A percentile compares a stretch with the other conserved stretches of the same genome.
phyloP scores from a whole-genome alignment of 192 early-diverging fungal genomes.

The Funneliformis geosporum region DNA sequence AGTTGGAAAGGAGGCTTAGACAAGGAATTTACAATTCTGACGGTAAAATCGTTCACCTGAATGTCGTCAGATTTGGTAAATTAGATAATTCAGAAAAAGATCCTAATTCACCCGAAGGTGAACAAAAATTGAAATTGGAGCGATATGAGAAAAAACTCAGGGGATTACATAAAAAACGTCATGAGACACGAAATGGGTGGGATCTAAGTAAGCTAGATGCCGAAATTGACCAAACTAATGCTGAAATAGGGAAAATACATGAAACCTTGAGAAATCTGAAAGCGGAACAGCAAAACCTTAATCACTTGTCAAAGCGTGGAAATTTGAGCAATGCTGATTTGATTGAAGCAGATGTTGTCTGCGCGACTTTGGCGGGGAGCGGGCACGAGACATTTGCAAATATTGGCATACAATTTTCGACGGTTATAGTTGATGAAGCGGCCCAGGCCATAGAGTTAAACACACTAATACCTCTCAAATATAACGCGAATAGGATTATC shows the following conservation, averaged over 20 bases:
- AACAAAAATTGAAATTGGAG: conserved; percentile 46
- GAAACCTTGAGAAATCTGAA: conserved; percentile 41
- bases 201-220: conserved; percentile 35
- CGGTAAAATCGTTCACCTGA: conserved; percentile 62
- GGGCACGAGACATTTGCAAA: conserved; percentile 80
- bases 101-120: conserved; percentile 36
- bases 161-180: conserved; percentile 43
- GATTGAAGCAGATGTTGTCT: conserved; percentile 78
- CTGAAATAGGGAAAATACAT: conserved; percentile 36
- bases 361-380: conserved; percentile 81
- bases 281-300: conserved; percentile 43
- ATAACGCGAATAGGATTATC: conserved; percentile 77
- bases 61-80: conserved; percentile 84
- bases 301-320: conserved; percentile 47
- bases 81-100: conserved; percentile 70
- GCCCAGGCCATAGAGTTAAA: conserved; percentile 90
- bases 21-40: conserved; percentile 64
- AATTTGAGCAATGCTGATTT: conserved; percentile 64
- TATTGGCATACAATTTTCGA: conserved; percentile 68
- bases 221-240: conserved; percentile 47
- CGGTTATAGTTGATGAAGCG: conserved; percentile 95
- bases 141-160: conserved; percentile 6
- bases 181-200: conserved; percentile 40
- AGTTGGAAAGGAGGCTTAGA: conserved; percentile 87
- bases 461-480: conserved; percentile 86